A percentile compares a stretch with the other conserved stretches of the same genome.
Conservation (phyloP, 2,329 filamentous ascomycete species). For the Phialophora chinensis region DNA sequence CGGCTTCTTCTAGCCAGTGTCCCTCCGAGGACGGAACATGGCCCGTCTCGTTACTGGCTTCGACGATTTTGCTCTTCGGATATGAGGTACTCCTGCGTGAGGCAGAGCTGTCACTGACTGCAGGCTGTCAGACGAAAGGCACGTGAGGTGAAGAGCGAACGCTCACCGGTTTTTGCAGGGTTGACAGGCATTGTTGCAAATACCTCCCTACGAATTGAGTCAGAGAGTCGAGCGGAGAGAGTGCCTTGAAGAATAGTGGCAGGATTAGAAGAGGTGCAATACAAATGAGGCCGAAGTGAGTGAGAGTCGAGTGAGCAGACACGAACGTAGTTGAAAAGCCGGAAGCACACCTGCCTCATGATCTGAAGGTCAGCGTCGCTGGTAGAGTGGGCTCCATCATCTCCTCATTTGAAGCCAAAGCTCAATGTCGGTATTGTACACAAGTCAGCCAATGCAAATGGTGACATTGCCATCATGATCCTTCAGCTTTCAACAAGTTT, state of each 20-base stretch:
- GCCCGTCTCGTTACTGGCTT: constrained; percentile 5
- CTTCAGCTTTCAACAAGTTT: constrained; percentile 13
- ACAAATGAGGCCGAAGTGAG: neutral
- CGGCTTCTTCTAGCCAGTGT: neutral
- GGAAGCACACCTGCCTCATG: neutral
- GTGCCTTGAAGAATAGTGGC: neutral
- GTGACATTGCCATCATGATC: neutral
- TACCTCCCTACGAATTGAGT: neutral
- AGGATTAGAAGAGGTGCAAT: neutral
- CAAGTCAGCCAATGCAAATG: neutral
- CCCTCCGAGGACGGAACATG: constrained; percentile 9
- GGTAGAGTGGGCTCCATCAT: neutral
- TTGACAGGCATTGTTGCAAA: neutral
- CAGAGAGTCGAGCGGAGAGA: neutral
- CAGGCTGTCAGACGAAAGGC: neutral
- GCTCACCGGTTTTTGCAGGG: neutral
- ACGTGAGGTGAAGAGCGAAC: neutral
- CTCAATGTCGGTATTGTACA: constrained; percentile 9
- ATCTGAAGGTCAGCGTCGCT: neutral
- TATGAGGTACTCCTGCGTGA: constrained; percentile 13
- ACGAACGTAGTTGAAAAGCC: neutral
- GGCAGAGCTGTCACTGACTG: neutral
- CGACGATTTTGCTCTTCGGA: constrained; percentile 12
- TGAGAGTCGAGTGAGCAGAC: neutral
- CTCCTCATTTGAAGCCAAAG: neutral